Base-by-base conservation (phyloP, 495 filamentous ascomycete genomes). In the Penicillium antarcticum region DNA sequence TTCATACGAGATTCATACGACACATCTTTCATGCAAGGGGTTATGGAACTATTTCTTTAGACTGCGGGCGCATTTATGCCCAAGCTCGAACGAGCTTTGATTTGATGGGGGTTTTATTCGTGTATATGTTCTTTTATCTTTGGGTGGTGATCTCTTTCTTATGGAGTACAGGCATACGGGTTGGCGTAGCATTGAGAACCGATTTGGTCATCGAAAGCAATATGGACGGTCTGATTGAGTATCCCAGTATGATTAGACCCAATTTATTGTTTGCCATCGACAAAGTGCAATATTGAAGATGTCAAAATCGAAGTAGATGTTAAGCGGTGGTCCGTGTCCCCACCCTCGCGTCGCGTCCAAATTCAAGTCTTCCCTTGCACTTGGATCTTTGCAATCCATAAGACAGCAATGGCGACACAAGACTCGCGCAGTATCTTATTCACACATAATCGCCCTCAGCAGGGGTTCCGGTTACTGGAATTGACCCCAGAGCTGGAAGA, bases 401-500 rank as follows among this genome's bases (percentile, higher is more conserved):
- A 11, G 39, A 8, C 40, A 59, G 40, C 35, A 54, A 87, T 87
- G 84, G 78, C 82, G 10, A 82, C 80, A 21, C 84, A 86, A 70
- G 60, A 72, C 4, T 72, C 80, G n/a, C 62, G 57, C 9, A 80
- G 78, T 37, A 83, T 89, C 53, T 73, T 81, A 2, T 82, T 94
- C 50, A 77, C 75, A n/a, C 76, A 89, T 56, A 72, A 74, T 29
- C 75, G 78, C 11, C 72, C 78, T 34, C 79, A 82, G 54, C 71
- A 82, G 45, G 79, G 80, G 5, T 87, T 91, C 65, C 82, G 85
- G 24, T 74, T 96, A 10, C 72, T 96, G n/a, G 91, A 96, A 65
- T 80, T 97, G 1, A 84, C 91, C 3, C 76, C 85, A 7, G 86
- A 90, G 18, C 68, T 96, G 8, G 76, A 89, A 9, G 75, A 81